Percentiles rank a stretch among this genome's conserved stretches.
These are phyloP conservation scores for Metschnikowia lunata DNA, from an alignment of 805 yeast species.

Conservation along the genomic window DNA sequence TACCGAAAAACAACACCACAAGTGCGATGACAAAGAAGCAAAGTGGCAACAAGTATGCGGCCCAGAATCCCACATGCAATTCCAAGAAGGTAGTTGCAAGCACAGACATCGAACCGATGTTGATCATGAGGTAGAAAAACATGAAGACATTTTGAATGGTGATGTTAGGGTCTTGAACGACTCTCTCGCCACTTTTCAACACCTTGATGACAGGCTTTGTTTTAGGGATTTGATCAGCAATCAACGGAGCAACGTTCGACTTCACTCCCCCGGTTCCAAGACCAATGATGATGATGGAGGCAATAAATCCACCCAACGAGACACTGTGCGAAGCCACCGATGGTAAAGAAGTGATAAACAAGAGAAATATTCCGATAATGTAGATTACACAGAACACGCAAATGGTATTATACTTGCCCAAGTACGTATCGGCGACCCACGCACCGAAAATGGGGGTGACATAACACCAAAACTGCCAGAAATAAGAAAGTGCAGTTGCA, in stretches of 20 bases:
- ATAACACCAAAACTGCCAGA: conserved; percentile 80
- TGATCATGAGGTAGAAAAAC: conserved; percentile 72
- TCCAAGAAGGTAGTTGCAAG: conserved; percentile 43
- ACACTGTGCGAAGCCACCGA: conserved; percentile 45
- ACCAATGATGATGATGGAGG: conserved; percentile 58
- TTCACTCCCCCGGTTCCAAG: conserved; percentile 80
- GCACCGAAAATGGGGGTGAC: conserved; percentile 77
- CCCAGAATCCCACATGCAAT: neutral
- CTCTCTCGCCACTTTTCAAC: conserved; percentile 38
- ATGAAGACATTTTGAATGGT: conserved; percentile 71
- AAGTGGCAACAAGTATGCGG: conserved; percentile 34
- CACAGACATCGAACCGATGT: conserved; percentile 69
- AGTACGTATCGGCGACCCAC: conserved; percentile 65
- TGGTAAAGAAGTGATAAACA: conserved; percentile 68
- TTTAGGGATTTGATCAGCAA: conserved; percentile 51
- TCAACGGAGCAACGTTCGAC: conserved; percentile 67
- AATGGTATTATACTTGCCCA: conserved; percentile 70
- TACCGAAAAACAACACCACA: conserved; percentile 46
- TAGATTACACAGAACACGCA: conserved; percentile 55
- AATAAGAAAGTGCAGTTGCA: conserved; percentile 70
- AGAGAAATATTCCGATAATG: conserved; percentile 55
- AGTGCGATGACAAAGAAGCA: conserved; percentile 52
- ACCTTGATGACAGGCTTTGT: conserved; percentile 35
- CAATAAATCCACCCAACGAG: conserved; percentile 59
- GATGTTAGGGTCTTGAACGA: conserved; percentile 55